A percentile compares a stretch with the other conserved stretches of the same genome.
These are phyloP conservation scores for Marasmius sp. DNA, from an alignment of 1,284 basidiomycete species.

Conservation along the genomic window DNA sequence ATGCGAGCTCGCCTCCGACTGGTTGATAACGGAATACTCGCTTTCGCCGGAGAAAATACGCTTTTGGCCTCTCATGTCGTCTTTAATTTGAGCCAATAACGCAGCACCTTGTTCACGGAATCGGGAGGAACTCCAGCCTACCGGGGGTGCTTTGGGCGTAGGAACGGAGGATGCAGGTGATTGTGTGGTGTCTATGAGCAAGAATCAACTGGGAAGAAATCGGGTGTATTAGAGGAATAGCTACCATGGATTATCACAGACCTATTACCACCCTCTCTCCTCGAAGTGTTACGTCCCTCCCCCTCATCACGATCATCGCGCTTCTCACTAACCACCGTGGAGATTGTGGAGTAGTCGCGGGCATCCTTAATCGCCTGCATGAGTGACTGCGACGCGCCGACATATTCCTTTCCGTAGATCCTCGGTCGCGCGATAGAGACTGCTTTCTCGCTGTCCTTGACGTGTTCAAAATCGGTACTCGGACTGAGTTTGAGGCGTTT, in stretches of 20 bases:
- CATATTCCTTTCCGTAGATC: slow-evolving; percentile 57
- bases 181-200: not conserved
- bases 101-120: slow-evolving; percentile 75
- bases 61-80: slow-evolving; percentile 69
- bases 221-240: too few relatives aligned
- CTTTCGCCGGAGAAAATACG: slow-evolving; percentile 68
- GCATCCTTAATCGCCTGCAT: slow-evolving; percentile 78
- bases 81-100: slow-evolving; percentile 82
- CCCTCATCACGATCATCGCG: slow-evolving; percentile 10
- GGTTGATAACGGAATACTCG: slow-evolving; percentile 46
- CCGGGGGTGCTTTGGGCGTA: slow-evolving; percentile 21
- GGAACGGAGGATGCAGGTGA: not conserved
- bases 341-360: slow-evolving; percentile 71
- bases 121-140: slow-evolving; percentile 55
- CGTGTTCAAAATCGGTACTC: slow-evolving; percentile 48
- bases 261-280: not conserved
- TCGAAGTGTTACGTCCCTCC: not conserved
- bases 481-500: slow-evolving; percentile 77
- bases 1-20: slow-evolving; percentile 22
- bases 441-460: slow-evolving; percentile 26
- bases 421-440: slow-evolving; percentile 49
- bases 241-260: not conserved
- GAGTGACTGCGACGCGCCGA: slow-evolving; percentile 67
- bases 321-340: slow-evolving; percentile 47
- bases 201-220: not conserved